Conservation (phyloP, 208 protist species). For the Crithidia bombi region DNA sequence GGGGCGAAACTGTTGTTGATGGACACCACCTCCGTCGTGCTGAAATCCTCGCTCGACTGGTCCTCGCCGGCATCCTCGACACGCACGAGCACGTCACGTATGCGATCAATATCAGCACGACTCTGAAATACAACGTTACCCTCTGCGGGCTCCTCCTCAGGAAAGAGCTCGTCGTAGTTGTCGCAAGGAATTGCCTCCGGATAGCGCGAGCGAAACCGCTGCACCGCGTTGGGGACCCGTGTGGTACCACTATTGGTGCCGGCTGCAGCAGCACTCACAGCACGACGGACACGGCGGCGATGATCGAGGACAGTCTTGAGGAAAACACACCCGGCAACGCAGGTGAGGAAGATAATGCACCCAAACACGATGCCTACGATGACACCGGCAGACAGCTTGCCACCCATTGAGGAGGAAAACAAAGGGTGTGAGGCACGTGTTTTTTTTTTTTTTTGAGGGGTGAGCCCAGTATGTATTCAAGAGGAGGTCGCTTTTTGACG, state of each 20-base stretch:
- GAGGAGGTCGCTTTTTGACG: no score
- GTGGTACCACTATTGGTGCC: not conserved
- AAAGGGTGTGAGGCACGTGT: not conserved
- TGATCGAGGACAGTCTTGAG: conserved; percentile 11
- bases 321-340: conserved; percentile 1
- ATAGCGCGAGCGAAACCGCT: not conserved
- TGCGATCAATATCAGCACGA: conserved; percentile 15
- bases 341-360: not conserved
- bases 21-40: conserved; percentile 9
- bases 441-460: not conserved
- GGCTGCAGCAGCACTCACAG: not conserved
- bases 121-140: conserved; percentile 32
- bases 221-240: not conserved
- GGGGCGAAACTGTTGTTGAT: conserved; percentile 12
- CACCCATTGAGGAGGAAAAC: not conserved
- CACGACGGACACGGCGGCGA: conserved; percentile 5
- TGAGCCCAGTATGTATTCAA: no score
- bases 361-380: conserved; percentile 14
- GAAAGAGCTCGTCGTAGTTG: conserved; percentile 14
- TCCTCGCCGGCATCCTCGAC: conserved; percentile 12
- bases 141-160: conserved; percentile 6
- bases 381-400: conserved; percentile 1
- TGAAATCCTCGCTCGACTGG: conserved; percentile 7
- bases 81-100: conserved; percentile 15
- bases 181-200: conserved; percentile 20